Base-by-base conservation (phyloP, 139 green algal species). In the Chlamydomonas sp. region DNA sequence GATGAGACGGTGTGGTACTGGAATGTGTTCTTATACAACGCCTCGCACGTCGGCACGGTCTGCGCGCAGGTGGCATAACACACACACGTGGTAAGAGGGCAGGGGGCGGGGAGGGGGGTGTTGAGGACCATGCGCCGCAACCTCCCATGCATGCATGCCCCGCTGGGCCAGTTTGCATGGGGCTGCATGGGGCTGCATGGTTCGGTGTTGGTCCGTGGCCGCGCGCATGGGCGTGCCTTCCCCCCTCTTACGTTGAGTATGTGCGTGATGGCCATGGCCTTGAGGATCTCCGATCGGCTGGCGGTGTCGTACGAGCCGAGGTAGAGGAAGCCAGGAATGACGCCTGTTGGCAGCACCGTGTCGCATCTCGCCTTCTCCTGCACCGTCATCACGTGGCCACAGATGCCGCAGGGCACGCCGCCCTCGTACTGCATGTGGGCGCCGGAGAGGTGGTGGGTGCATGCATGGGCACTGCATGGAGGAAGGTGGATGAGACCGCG, bases 21-120 rank as follows among this genome's bases (percentile, higher is more conserved):
- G 69, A 97, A 97, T 1, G 87, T 93, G 81, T 95, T 97, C 10
- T 81, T 89, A 81, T 91, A 97, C n/a, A 97, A 74, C 1, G 82
- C 76, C 16, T 87, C 87, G 71, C 84, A 91, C 20, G 67, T 78
- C 26, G 91, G 90, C 33, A 97, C 92, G 3, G 82, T 91, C 90
- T 96, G 84, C 80, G 70, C 24, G 0, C 6, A 6, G 54, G 13
- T 63, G 54, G 22, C 6, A 24, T 63, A 24, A 54, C 43, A 54
- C 16, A 54, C n/a, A n/a, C n/a, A n/a, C n/a, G n/a, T n/a, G n/a
- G n/a, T n/a, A n/a, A n/a, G n/a, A n/a, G n/a, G n/a, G n/a, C n/a
- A n/a, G n/a, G n/a, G n/a, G n/a, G n/a, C n/a, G n/a, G n/a, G n/a
- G n/a, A n/a, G n/a, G n/a, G n/a, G n/a, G n/a, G n/a, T n/a, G n/a